phyloP scores from a whole-genome alignment of 2,329 filamentous ascomycete species.

The Alternaria metachromatica region DNA sequence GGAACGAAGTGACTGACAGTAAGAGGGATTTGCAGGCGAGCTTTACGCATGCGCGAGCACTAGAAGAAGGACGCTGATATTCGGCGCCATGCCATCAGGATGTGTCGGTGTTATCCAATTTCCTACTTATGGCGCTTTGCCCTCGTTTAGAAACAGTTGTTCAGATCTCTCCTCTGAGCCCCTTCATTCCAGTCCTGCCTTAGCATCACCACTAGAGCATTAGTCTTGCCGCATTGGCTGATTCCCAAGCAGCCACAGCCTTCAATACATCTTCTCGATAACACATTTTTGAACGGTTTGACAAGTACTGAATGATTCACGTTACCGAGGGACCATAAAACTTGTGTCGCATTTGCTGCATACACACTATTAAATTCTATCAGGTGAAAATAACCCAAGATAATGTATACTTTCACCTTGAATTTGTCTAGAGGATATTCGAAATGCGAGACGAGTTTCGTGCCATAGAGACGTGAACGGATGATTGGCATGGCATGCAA shows the following conservation, averaged over 20 bases:
- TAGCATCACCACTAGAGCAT: background rate
- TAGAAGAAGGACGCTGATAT: slow-evolving; percentile 22
- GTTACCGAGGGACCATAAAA: background rate
- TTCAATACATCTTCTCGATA: background rate
- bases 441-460: background rate
- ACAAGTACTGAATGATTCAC: slow-evolving; percentile 6
- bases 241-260: background rate
- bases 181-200: background rate
- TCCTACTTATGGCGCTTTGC: background rate
- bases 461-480: background rate
- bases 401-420: background rate
- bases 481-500: background rate
- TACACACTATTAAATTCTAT: background rate
- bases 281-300: background rate
- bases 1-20: background rate
- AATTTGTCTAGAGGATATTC: background rate
- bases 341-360: background rate
- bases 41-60: slow-evolving; percentile 16
- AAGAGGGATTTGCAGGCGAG: background rate
- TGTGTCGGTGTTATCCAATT: background rate
- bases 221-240: background rate
- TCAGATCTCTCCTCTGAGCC: background rate
- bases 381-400: background rate
- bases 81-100: background rate
- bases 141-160: background rate